Evolutionary conservation across 2,329 filamentous ascomycete species (phyloP), one percentile per base, ranked within the genome.

Genomic region (Stylonectria norvegica): DNA sequence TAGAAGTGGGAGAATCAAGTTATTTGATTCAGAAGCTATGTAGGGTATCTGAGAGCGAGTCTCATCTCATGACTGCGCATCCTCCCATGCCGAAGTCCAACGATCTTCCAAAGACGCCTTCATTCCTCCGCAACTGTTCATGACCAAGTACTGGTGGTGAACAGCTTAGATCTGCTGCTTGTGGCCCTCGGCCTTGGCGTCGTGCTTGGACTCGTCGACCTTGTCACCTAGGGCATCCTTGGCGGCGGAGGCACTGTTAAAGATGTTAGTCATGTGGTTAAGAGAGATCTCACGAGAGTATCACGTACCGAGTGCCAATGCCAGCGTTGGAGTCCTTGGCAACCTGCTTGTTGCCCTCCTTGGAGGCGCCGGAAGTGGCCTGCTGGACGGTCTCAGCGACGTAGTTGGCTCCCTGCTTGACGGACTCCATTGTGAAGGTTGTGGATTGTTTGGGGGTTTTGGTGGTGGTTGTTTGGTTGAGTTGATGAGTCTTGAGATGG

Each of bases 291-390:
- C 14, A 17, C 8, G 14, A 23, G 3, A 28, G 34, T 7, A 32
- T 18, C 5, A 29, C 66, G 56, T 63, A 73, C 70, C 81, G 79
- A 60, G 75, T 79, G 59, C 66, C 60, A 42, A 80, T 5, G 52
- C 53, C 50, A 47, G 71, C 71, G 59, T 81, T 67, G 62, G 53
- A 63, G 61, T 79, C 78, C 75, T 85, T 84, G 64, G 81, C 81
- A 51, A 79, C 73, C 52, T 74, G 61, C 77, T 85, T 84, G 77
- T 85, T 85, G 70, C 70, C 70, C 69, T 84, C 79, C 78, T 85
- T 85, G 68, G 72, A 78, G 47, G 75, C 68, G 52, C 74, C 71
- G 47, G 69, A 68, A 48, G 71, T 60, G 46, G 70, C 69, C 62
- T 81, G 69, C 71, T 83, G 73, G 61, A 80, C 65, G 57, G 71